Evolutionary conservation across 2,329 filamentous ascomycete genomes (phyloP), one percentile per base, ranked within the genome.

Genomic region (Microcyclosporella mali): DNA sequence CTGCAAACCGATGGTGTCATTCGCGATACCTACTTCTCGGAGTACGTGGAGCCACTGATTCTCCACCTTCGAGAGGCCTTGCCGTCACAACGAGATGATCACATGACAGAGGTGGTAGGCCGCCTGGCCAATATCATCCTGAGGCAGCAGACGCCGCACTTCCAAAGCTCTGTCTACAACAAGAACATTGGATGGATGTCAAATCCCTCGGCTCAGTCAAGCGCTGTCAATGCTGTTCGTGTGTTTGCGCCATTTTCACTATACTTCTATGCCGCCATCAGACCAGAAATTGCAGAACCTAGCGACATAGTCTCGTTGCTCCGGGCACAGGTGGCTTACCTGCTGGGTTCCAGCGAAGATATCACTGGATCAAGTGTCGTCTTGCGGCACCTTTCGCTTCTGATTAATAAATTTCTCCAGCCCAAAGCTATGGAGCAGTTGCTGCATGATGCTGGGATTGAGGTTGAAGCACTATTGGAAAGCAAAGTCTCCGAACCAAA

Each of bases 51-150:
- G 14, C 68, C 70, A 12, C 57, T 73, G 14, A 47, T 72, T 10
- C 50, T 59, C 30, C 61, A 67, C 19, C 54, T 64, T 16, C 61
- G 62, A 4, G 63, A 61, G 19, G 56, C 59, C 2, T 53, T 61
- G 28, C 47, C 48, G 4, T 58, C 60, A 2, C 61, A 65, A 32
- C 54, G 66, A 25, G 72, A 81, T 50, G 68, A 75, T 38, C 63
- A 65, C 4, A 71, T 76, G 6, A 62, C 82, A 6, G 78, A 83
- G 45, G 69, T 79, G 6, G 69, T 82, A 14, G 81, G 80, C 16
- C 70, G 77, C 33, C 70, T 84, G 28, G 73, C 72, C 55, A 81
- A 77, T 51, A 62, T 80, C 34, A 75, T 83, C 34, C 66, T 83
- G 25, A 69, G 75, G 34, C 67, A 72, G 11, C 70, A 79, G 37